Percentiles rank a stretch among this genome's conserved stretches.
phyloP scores from a whole-genome alignment of 768 basidiomycete species.

The Suillus sp. region DNA sequence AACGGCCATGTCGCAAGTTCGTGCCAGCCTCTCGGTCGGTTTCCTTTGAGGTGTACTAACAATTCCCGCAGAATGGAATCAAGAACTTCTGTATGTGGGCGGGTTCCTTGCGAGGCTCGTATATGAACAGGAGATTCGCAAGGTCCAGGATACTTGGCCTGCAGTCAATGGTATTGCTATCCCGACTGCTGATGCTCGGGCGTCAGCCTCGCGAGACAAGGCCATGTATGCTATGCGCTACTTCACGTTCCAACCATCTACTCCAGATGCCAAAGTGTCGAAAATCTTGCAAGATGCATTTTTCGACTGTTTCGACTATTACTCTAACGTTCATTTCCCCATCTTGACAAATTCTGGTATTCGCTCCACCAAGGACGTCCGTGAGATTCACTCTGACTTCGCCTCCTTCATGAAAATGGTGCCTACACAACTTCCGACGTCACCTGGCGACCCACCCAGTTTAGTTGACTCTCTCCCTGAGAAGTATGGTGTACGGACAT shows the following conservation, averaged over 20 bases:
- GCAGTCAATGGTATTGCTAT: not conserved
- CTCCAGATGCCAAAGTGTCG: slow-evolving; percentile 78
- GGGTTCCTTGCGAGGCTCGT: slow-evolving; percentile 80
- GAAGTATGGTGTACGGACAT: slow-evolving; percentile 63
- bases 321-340: slow-evolving; percentile 51
- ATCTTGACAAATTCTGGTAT: slow-evolving; percentile 81
- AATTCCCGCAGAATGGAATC: slow-evolving; percentile 73
- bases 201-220: slow-evolving; percentile 7
- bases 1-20: slow-evolving; percentile 82
- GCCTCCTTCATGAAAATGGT: slow-evolving; percentile 71
- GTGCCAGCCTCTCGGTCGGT: slow-evolving; percentile 21
- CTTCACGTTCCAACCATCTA: slow-evolving; percentile 85
- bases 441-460: slow-evolving; percentile 52
- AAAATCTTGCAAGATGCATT: slow-evolving; percentile 69
- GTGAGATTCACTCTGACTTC: slow-evolving; percentile 69
- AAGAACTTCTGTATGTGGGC: slow-evolving; percentile 79
- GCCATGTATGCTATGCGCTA: slow-evolving; percentile 79
- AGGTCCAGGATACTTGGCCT: slow-evolving; percentile 44
- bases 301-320: slow-evolving; percentile 65
- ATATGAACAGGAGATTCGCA: slow-evolving; percentile 78
- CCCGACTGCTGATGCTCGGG: not conserved
- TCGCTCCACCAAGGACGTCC: slow-evolving; percentile 62
- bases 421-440: slow-evolving; percentile 52
- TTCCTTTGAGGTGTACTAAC: not conserved
- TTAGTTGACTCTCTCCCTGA: slow-evolving; percentile 65